Evolutionary conservation across 129 eudicot genomes (phyloP).

Genomic region (Cynara cardunculus): DNA sequence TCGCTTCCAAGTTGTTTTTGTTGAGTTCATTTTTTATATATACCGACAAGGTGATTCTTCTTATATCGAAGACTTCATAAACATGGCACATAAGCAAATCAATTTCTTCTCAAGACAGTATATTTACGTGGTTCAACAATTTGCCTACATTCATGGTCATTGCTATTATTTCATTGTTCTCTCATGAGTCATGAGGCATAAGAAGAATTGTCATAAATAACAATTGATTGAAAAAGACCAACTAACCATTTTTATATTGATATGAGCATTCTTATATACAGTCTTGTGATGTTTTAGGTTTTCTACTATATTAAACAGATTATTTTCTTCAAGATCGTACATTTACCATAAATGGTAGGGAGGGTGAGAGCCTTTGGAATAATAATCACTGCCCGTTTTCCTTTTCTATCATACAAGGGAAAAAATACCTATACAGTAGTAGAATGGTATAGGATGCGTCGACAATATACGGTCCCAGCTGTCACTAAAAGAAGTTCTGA

Average conservation of each 20-base stretch:
- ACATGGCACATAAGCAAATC: too few relatives aligned
- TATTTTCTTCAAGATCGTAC: not conserved
- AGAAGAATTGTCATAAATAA: not conserved
- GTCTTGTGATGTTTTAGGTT: not conserved
- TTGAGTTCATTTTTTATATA: too few relatives aligned
- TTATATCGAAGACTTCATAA: too few relatives aligned
- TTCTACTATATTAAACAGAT: not conserved
- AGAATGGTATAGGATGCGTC: slow-evolving; percentile 76
- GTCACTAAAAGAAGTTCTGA: slow-evolving; percentile 56
- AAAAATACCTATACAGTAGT: slow-evolving; percentile 67
- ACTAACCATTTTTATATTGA: too few relatives aligned
- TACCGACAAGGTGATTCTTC: too few relatives aligned
- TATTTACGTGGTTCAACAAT: not conserved
- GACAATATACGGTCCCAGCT: slow-evolving; percentile 78
- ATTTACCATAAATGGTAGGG: not conserved
- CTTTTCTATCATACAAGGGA: not conserved
- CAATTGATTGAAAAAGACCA: not conserved
- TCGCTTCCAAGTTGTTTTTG: too few relatives aligned
- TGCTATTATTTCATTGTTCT: not conserved
- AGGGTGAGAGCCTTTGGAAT: not conserved
- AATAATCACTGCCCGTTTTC: not conserved
- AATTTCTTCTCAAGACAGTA: too few relatives aligned
- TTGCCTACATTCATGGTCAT: not conserved
- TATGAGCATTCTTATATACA: not conserved
- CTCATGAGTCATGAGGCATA: not conserved